Evolutionary conservation across 164 flowering plant genomes (phyloP), one percentile per base, ranked within the genome.

Genomic region (Tinospora cordifolia): DNA sequence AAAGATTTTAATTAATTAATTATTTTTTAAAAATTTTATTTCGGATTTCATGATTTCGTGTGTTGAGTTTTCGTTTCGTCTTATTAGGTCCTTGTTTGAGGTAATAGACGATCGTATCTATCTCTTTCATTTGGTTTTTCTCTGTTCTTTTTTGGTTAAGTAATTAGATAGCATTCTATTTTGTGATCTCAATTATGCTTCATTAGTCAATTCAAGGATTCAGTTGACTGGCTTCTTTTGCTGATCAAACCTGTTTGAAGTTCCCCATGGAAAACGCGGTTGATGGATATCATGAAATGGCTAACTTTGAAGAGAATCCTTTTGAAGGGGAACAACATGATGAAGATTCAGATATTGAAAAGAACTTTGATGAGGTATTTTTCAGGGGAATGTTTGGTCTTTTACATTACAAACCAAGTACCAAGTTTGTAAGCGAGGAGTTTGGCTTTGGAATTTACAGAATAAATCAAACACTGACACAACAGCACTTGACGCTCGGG

Each of bases 401-500:
- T 14, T 62, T n/a, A 24, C 3, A 19, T 0, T 0, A 17, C 54
- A 6, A 7, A 40, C 3, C 25, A 19, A 54, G 24, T 54, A 54
- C n/a, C 19, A 22, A 51, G 59, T 54, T 54, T 19, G 9, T 54
- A 17, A 25, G 22, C 22, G 15, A 34, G 36, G 0, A n/a, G 34
- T 77, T 65, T 73, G 46, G 25, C n/a, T 67, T 59, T 44, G 51
- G 14, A 19, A 17, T 36, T 67, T 38, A 30, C 75, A 91, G 93
- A 76, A 69, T 74, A 86, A 87, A 77, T 57, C 85, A 17, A 85
- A 81, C 79, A 83, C 84, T 4, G 98, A 91, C 78, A 91, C 97
- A 1, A 86, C 98, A 1, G 96, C 98, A 67, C 4, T 77, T 39
- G 97, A 93, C 71, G 98, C 87, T 19, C 87, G 89, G 68, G 87